phyloP scores from a whole-genome alignment of 495 filamentous ascomycete genomes.

The Paragyromitra xinjiangensis region DNA sequence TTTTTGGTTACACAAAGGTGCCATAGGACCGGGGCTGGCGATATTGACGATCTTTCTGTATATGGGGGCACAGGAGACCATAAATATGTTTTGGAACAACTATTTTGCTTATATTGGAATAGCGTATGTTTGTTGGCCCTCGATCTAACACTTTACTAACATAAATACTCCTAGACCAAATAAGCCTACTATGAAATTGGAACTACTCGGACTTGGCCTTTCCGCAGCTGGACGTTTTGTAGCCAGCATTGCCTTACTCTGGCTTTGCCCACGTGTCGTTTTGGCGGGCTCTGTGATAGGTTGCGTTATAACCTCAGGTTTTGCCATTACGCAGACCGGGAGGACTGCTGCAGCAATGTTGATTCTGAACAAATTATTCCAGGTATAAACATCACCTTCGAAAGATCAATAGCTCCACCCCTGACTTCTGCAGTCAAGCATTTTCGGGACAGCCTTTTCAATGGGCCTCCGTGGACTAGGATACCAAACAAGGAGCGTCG shows the following conservation, averaged over 20 bases:
- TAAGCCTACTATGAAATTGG: not conserved
- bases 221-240: conserved; percentile 73
- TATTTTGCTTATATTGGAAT: conserved; percentile 22
- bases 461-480: conserved; percentile 70
- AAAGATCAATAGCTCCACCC: no score
- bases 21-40: conserved; percentile 56
- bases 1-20: conserved; percentile 21
- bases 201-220: conserved; percentile 57
- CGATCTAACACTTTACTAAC: conserved; percentile 57
- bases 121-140: not conserved
- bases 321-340: conserved; percentile 64
- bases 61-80: conserved; percentile 71
- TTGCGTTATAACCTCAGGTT: conserved; percentile 65
- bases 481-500: conserved; percentile 68
- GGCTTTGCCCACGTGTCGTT: conserved; percentile 71
- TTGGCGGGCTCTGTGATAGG: conserved; percentile 68
- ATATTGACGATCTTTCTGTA: conserved; percentile 73
- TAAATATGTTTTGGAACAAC: conserved; percentile 58
- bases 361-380: conserved; percentile 62
- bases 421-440: conserved; percentile 63
- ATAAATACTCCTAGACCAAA: conserved; percentile 55
- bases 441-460: conserved; percentile 71
- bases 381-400: not conserved
- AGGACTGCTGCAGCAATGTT: conserved; percentile 64
- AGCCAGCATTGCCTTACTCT: conserved; percentile 65